phyloP scores from a whole-genome alignment of 1,284 basidiomycete species.

The Apiotrichum veenhuisii region DNA sequence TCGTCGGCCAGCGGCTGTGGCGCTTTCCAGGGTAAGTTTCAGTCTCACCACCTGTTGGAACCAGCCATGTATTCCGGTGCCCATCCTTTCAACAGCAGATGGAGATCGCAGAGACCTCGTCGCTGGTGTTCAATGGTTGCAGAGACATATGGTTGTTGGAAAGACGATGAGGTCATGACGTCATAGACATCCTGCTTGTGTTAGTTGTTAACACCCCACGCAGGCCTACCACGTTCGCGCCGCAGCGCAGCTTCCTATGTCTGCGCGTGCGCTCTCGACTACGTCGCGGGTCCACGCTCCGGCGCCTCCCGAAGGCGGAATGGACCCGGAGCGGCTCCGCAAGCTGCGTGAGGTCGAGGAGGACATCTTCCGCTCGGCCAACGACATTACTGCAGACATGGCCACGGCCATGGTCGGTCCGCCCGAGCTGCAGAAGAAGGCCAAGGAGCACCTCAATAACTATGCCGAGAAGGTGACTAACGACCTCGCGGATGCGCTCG shows the following conservation, averaged over 20 bases:
- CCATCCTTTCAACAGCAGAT: no score
- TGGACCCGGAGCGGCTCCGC: background rate
- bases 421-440: background rate
- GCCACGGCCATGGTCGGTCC: background rate
- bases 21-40: background rate
- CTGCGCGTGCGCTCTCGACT: background rate
- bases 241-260: background rate
- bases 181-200: background rate
- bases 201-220: background rate
- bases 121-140: no score
- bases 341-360: background rate
- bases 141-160: no score
- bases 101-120: no score
- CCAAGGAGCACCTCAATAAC: background rate
- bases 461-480: background rate
- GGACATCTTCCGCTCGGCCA: background rate
- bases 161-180: no score
- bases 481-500: background rate
- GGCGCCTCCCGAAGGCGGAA: background rate
- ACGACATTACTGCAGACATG: constrained; percentile 1
- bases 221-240: background rate
- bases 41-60: background rate
- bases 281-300: background rate
- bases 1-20: background rate
- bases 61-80: no score